Base-by-base conservation (phyloP, 208 protist genomes). In the Acanthamoeba royreba region DNA sequence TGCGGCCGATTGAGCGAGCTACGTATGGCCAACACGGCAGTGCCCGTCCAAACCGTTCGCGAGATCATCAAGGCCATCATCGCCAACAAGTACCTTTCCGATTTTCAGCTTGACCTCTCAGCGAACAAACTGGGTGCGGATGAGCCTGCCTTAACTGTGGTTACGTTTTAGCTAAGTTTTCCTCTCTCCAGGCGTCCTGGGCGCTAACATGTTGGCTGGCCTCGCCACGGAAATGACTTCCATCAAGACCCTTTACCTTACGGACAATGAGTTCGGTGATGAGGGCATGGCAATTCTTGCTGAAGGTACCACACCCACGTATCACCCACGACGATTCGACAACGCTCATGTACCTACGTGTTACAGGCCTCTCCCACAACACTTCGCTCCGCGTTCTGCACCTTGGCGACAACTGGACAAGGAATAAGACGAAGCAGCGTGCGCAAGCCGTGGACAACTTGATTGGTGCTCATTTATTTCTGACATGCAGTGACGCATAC, bases 191-290 rank as follows among this genome's bases (percentile, higher is more conserved):
- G 93, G 95, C 55, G 93, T 95, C 66, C 69, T 94, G 49, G 95
- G 95, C 40, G 95, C 95, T 33, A 94, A 91, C 77, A 94, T 94
- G 94, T 72, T 96, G 19, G 63, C 94, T 31, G 85, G 72, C 31
- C 45, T 95, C 25, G 85, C 93, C 33, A 53, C 81, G 42, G 94
- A 95, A 35, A 49, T 96, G 38, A 47, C 83, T 58, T 93, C 93
- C 55, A 85, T 96, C 52, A 33, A 89, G 35, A 53, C 7, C 13
- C 52, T 96, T n/a, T 93, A 96, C 72, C 46, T 95, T 2, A 72
- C 72, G 22, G 93, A 96, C 45, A 96, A 96, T 81, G 95, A 96
- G 31, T 95, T 96, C 47, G 91, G 92, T 33, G 95, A 96, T 52
- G 95, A 96, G 49, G 95, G 95, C 85, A 94, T 96, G 46, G 87